Evolutionary conservation across 441 rosid species (phyloP), one percentile per base, ranked within the genome.

Genomic region (Brassica balearica): DNA sequence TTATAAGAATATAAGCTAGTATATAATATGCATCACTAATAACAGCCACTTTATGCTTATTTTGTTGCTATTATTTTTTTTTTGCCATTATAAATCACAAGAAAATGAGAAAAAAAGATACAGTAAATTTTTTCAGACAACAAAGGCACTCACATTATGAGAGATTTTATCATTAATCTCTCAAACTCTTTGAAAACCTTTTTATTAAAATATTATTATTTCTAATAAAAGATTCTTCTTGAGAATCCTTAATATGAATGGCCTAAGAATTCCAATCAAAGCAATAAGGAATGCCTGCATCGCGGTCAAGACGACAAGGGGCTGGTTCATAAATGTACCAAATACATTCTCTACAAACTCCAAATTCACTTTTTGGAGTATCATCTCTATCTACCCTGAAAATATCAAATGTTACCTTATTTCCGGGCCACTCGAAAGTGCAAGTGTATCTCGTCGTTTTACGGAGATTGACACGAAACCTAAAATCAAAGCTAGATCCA

Each of bases 331-430:
- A 58, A 27, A 75, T 75, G 23, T 58, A 27, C 78, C 78, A 67
- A 75, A 67, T 41, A 59, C 73, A 75, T 68, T 43, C 73, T 59
- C 23, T 75, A 29, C 79, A 75, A 2, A 75, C 12, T 68, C 53
- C 68, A 75, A 36, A 58, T 27, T 12, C 3, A 68, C 68, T 75
- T 11, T 3, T 2, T 68, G 27, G 12, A 41, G 0, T 60, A 14
- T 68, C 73, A 2, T 68, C 73, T 68, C 73, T 68, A 60, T 75
- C 68, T 0, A 6, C 51, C 58, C 73, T 68, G 36, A 75, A 75
- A 4, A 59, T 75, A 43, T 59, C 73, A 68, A 75, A 75, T 5
- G 68, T 46, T 11, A 41, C 65, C 36, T 5, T 32, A 59, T 43
- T 43, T 59, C 14, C 51, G 2, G 68, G 5, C 73, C 79, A 75